Evolutionary conservation across 139 green algal species (phyloP), one percentile per base, ranked within the genome.

Genomic region (Medakamo hakoo): DNA sequence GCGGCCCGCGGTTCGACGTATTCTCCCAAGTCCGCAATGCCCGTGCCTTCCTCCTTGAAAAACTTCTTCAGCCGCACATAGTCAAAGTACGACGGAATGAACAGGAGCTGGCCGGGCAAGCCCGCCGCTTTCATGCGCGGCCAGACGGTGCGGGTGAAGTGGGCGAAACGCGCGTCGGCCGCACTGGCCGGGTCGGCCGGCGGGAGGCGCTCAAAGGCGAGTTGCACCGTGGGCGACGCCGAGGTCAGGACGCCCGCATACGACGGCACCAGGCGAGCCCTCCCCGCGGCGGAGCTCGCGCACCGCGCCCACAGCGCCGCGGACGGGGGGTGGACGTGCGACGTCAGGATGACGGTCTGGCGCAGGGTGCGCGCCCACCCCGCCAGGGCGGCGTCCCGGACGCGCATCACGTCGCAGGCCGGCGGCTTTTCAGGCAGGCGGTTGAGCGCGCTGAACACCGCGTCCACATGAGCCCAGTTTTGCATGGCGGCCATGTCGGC

Each of bases 401-500:
- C 84, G 1, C 92, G 84, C 91, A 96, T 98, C 69, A 98, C 87
- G 77, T 98, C 87, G 4, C 70, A 72, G 48, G 78, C 89, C 57
- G 92, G 91, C 70, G 90, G 84, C 62, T 85, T 61, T 25, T 71
- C 72, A 4, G 92, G 92, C 57, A 95, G 63, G 26, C 66, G 64
- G 69, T 97, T 98, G 19, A 96, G 62, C 2, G 76, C 65, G 23
- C 82, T 66, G 20, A 96, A 67, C 55, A 95, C 84, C 66, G 73
- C 80, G 2, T 74, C 67, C 16, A 93, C 76, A 62, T 94, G 86
- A 20, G 68, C 55, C 80, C 84, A 88, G 63, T 90, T 86, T 77
- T 98, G 91, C 92, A 98, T 97, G 25, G 78, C 68, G 71, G 95
- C 75, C 27, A 97, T 74, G 70, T 98, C 91, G 2, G 81, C 77